Evolutionary conservation across 2,329 filamentous ascomycete genomes (phyloP), one percentile per base, ranked within the genome.

Genomic region (Monilinia polystroma): DNA sequence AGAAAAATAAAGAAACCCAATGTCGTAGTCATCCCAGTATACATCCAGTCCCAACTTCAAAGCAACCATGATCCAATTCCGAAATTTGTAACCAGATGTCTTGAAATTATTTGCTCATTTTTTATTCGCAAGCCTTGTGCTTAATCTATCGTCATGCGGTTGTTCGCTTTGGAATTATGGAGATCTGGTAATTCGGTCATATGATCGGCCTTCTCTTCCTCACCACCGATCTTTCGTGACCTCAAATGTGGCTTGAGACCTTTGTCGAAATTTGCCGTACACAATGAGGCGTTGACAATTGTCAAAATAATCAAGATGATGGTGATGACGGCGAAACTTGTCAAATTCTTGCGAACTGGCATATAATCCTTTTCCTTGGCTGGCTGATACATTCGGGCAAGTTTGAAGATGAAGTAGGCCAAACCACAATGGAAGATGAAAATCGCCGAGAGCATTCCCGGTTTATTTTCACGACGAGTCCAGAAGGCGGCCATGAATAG

Each of bases 381-480:
- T 14, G 85, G 81, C 72, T 90, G 87, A 79, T 96, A 99, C 87
- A 99, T 99, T 77, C 95, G 91, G 68, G 95, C 90, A 65, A 99
- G 87, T 84, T 99, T 99, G 86, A 97, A 99, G 76, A 97, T 85
- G 82, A 99, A 99, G 81, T 98, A 99, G 67, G 89, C 92, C 71
- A 98, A 85, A 51, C 89, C 94, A 70, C 90, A 92, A 71, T 97
- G 88, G 80, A 96, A 97, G 67, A 97, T 84, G 63, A 93, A 81
- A 73, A 98, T 94, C 75, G 92, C 87, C 71, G 81, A 75, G 64
- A 88, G 80, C 87, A 96, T 96, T 76, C 94, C 93, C 14, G 83
- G 68, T 72, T 88, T 89, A 76, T 88, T 93, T 79, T 99, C 95
- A 71, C 87, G 87, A 58, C 91, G 89, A 20, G 93, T 93, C 79